Percentiles rank a stretch among this genome's conserved stretches.
Evolutionary conservation across 2,329 filamentous ascomycete species (phyloP).

Genomic region (Mycosphaerelloides madeirae): DNA sequence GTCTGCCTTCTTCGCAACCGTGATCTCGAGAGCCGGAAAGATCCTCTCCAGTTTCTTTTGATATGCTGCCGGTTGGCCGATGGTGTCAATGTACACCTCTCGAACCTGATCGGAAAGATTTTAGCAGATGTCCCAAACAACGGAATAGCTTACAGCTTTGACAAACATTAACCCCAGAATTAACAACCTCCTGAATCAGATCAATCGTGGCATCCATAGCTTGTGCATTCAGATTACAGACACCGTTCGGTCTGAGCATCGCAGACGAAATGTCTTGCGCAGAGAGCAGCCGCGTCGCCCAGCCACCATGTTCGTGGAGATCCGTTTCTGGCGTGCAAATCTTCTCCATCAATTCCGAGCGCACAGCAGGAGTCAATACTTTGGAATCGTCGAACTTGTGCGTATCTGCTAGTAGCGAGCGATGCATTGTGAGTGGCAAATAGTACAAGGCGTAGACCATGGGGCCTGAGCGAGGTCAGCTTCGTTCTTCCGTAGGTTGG

Average conservation of each 20-base stretch:
- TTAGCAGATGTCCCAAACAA: no score
- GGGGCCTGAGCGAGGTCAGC: slow-evolving; percentile 42
- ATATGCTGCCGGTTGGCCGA: slow-evolving; percentile 76
- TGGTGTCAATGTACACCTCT: slow-evolving; percentile 93
- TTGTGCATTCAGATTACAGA: slow-evolving; percentile 93
- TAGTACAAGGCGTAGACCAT: slow-evolving; percentile 72
- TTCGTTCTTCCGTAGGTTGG: slow-evolving; percentile 4
- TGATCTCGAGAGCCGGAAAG: slow-evolving; percentile 63
- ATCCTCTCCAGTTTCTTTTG: slow-evolving; percentile 77
- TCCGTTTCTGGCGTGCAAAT: slow-evolving; percentile 63
- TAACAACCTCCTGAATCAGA: slow-evolving; percentile 72
- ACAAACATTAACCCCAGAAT: slow-evolving; percentile 76
- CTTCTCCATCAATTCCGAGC: slow-evolving; percentile 64
- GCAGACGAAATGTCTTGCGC: slow-evolving; percentile 75
- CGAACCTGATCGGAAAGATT: no score
- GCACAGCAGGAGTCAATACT: slow-evolving; percentile 74
- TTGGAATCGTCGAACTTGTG: slow-evolving; percentile 96
- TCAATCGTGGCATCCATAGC: slow-evolving; percentile 87
- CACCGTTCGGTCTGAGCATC: slow-evolving; percentile 62
- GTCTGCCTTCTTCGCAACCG: slow-evolving; percentile 70
- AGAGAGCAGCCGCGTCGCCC: slow-evolving; percentile 76
- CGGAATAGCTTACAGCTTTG: no score
- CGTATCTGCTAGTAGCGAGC: slow-evolving; percentile 68
- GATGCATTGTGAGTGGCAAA: slow-evolving; percentile 58
- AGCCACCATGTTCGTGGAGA: slow-evolving; percentile 65